Conservation (phyloP, 2,329 filamentous ascomycete genomes). For the Magnaporthales sp. region DNA sequence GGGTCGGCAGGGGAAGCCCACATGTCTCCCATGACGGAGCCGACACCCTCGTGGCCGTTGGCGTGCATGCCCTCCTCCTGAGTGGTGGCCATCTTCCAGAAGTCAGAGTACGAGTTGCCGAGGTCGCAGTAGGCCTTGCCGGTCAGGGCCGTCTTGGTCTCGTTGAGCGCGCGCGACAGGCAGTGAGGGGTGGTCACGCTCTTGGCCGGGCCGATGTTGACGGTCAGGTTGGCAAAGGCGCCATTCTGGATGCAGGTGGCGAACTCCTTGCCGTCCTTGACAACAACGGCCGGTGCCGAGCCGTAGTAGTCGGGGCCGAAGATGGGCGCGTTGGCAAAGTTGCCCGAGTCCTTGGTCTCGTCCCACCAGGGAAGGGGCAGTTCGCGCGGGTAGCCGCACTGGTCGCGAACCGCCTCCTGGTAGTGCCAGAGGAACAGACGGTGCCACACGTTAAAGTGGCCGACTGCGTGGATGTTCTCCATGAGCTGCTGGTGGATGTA, state of each 20-base stretch:
- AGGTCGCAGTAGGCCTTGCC: conserved; percentile 2
- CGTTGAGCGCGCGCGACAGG: conserved; percentile 2
- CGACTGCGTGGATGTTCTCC: conserved; percentile 9
- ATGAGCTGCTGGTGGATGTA: conserved; percentile 11
- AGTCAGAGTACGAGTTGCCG: not conserved
- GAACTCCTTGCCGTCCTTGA: not conserved
- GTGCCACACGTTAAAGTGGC: conserved; percentile 14
- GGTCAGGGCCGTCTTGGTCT: not conserved
- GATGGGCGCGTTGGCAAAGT: not conserved
- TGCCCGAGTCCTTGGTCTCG: conserved; percentile 3
- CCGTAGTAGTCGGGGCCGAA: not conserved
- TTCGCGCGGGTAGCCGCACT: conserved; percentile 12
- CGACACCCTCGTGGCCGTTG: not conserved
- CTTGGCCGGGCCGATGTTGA: not conserved
- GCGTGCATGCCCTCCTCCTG: conserved; percentile 1
- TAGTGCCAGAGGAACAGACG: conserved; percentile 12
- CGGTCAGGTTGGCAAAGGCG: conserved; percentile 1
- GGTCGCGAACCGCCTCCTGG: conserved; percentile 13
- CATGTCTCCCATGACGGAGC: conserved; percentile 2
- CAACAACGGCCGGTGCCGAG: not conserved
- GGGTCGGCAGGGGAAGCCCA: conserved; percentile 2
- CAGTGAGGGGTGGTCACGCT: conserved; percentile 5
- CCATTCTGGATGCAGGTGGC: not conserved
- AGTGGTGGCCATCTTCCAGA: conserved; percentile 1
- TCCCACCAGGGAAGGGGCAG: conserved; percentile 10